Base-by-base conservation (phyloP, 148 eudicot species). In the Nyssa sinensis region DNA sequence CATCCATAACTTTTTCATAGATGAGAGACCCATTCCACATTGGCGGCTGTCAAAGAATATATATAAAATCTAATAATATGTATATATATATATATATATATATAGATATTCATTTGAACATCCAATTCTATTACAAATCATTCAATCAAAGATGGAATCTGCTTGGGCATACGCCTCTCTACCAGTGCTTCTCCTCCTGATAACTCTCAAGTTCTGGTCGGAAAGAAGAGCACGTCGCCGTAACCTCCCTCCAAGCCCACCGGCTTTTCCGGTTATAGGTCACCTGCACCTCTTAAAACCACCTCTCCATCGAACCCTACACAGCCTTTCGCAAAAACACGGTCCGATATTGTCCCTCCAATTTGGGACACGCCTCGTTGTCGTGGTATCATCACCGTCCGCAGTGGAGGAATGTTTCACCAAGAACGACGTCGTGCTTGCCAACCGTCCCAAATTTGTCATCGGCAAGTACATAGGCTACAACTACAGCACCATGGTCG, bases 361-460 rank as follows among this genome's bases (percentile, higher is more conserved):
- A 17, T 74, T 87, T 37, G 88, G 86, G 19, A 39, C 29, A 28
- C 76, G 83, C 2, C 83, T 67, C 25, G 81, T 81, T 0, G 75
- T 87, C 2, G 74, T 82, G 13, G 78, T 87, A 28, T 82, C 86
- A 0, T 82, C 86, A 14, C 71, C 83, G 1, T 68, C 83, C 2
- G 76, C 77, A 5, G 84, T 30, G 0, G 86, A 87, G 29, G 90
- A 87, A 60, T 87, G 90, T 49, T 82, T 84, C 69, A 60, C 81
- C 7, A 76, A 75, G 21, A 78, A 84, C 10, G 90, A 87, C 28
- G 33, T 84, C 39, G 73, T 79, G 2, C 72, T 87, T 3, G 90
- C 88, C 32, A 79, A 79, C 53, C 82, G 90, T 0, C 90, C n/a
- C 88, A 16, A 74, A 24, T 64, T 27, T 80, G 7, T 16, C 66